Evolutionary conservation across 257 asterid species (phyloP).

Genomic region (Plectranthus barbatus): DNA sequence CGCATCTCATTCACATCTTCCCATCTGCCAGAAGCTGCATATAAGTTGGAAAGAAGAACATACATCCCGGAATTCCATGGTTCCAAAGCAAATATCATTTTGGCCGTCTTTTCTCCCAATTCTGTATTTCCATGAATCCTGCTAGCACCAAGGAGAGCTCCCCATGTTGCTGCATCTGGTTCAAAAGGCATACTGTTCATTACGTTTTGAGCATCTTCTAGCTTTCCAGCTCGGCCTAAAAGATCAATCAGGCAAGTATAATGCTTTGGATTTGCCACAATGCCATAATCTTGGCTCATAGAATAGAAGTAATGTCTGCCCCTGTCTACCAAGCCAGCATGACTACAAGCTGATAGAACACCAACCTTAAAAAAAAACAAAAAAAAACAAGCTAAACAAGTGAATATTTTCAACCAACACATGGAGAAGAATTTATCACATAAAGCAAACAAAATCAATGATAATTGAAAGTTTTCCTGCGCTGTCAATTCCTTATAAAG

Average conservation of each 20-base stretch:
- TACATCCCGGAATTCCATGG: slow-evolving; percentile 96
- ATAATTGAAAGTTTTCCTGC: no score
- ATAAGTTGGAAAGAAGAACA: slow-evolving; percentile 79
- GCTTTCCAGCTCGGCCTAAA: no score
- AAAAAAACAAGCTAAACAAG: slow-evolving; percentile 1
- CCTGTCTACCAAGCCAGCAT: no score
- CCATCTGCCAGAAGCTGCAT: slow-evolving; percentile 91
- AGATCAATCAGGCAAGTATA: slow-evolving; percentile 91
- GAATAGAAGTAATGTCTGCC: slow-evolving; percentile 66
- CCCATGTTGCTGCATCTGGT: slow-evolving; percentile 98
- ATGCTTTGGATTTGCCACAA: no score
- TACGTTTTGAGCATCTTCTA: slow-evolving; percentile 72
- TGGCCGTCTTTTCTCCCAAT: slow-evolving; percentile 91
- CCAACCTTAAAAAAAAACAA: no score
- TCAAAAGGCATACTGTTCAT: slow-evolving; percentile 69
- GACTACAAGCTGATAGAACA: slow-evolving; percentile 73
- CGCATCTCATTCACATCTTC: slow-evolving; percentile 70
- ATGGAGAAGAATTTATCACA: neutral
- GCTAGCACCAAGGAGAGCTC: slow-evolving; percentile 98
- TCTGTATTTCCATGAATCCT: slow-evolving; percentile 73
- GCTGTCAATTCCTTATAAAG: no score
- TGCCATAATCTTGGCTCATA: slow-evolving; percentile 62
- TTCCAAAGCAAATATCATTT: slow-evolving; percentile 65
- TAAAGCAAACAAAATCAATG: no score
- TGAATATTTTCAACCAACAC: neutral